A percentile compares a stretch with the other conserved stretches of the same genome.
Conservation (phyloP, 129 eudicot genomes). For the Lonicera japonica region DNA sequence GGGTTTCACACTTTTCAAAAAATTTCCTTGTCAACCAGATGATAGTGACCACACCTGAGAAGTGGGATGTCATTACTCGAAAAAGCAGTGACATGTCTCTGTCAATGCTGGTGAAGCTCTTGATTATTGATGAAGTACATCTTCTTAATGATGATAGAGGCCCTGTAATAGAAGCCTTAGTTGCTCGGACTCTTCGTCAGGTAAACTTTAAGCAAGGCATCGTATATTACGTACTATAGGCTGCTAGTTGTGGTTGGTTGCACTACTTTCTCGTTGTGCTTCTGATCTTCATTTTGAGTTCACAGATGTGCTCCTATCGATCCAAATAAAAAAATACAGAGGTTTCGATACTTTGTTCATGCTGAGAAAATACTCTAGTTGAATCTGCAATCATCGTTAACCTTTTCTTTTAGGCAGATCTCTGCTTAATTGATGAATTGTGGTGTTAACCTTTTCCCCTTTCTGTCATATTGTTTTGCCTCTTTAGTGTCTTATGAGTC, state of each 20-base stretch:
- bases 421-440: neutral
- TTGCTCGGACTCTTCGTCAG: slow-evolving; percentile 99
- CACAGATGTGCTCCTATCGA: neutral
- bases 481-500: neutral
- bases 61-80: slow-evolving; percentile 99
- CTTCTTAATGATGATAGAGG: slow-evolving; percentile 96
- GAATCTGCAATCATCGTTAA: neutral
- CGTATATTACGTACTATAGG: slow-evolving; percentile 4
- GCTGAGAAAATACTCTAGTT: neutral
- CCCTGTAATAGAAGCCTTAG: slow-evolving; percentile 96
- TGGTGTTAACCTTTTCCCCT: neutral
- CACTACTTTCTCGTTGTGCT: neutral
- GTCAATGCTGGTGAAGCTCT: slow-evolving; percentile 89
- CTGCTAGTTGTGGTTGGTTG: neutral
- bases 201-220: slow-evolving; percentile 21
- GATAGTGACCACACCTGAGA: slow-evolving; percentile 99
- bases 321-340: neutral
- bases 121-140: slow-evolving; percentile 98
- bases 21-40: slow-evolving; percentile 41
- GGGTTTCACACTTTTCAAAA: neutral
- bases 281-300: neutral
- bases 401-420: neutral
- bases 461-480: neutral
- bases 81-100: slow-evolving; percentile 99
- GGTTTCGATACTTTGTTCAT: neutral